These are phyloP conservation scores for Xylariaceae sp. DNA, from an alignment of 2,329 filamentous ascomycete genomes.

Conservation along the genomic window DNA sequence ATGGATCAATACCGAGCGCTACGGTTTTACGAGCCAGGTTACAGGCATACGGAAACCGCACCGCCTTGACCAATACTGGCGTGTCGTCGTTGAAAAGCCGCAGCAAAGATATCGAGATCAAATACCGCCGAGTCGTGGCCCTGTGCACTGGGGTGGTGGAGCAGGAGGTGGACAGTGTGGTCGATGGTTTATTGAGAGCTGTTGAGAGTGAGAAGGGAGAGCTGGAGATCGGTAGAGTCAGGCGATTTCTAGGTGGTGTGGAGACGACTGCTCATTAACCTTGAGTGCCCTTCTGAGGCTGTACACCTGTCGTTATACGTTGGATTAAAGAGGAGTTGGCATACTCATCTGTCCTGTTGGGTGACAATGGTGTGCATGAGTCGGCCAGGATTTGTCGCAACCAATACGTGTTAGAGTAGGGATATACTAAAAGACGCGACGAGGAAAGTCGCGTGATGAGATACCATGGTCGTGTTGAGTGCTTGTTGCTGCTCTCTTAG, in stretches of 20 bases:
- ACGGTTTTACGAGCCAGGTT: slow-evolving; percentile 65
- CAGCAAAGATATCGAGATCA: slow-evolving; percentile 79
- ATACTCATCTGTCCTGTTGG: slow-evolving; percentile 1
- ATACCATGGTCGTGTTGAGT: too few species aligned
- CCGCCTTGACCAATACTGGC: slow-evolving; percentile 63
- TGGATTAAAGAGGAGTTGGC: background rate
- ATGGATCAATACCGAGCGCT: slow-evolving; percentile 53
- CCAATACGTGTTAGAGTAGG: too few species aligned
- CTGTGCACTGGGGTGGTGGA: slow-evolving; percentile 81
- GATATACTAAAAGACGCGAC: too few species aligned
- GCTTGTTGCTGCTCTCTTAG: too few species aligned
- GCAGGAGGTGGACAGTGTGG: slow-evolving; percentile 72
- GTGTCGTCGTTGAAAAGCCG: slow-evolving; percentile 71
- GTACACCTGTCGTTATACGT: too few species aligned
- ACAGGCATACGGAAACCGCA: slow-evolving; percentile 67
- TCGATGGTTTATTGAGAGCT: slow-evolving; percentile 78
- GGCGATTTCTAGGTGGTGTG: slow-evolving; percentile 76
- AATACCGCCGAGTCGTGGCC: slow-evolving; percentile 84
- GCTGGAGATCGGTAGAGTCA: slow-evolving; percentile 71
- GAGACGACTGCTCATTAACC: slow-evolving; percentile 55
- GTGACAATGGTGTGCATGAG: background rate
- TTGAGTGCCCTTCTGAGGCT: too few species aligned
- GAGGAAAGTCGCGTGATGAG: too few species aligned
- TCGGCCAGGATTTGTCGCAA: too few species aligned
- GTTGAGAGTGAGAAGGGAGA: slow-evolving; percentile 83